These are phyloP conservation scores for Durio zibethinus DNA, from an alignment of 345 rosid genomes.

Conservation along the genomic window DNA sequence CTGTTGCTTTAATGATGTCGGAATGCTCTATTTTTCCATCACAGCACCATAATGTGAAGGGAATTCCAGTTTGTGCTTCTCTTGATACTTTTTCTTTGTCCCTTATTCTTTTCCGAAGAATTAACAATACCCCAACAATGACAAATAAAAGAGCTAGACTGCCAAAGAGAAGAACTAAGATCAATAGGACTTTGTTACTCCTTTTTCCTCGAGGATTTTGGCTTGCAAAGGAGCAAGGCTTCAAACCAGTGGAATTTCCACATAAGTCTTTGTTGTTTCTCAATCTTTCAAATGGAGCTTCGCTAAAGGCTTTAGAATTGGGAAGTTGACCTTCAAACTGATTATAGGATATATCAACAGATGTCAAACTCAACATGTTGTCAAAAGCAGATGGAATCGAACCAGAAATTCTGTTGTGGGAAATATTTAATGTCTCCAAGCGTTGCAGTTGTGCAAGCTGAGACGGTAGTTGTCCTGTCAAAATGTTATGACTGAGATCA, in stretches of 20 bases:
- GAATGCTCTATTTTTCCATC: constrained; percentile 21
- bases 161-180: background rate
- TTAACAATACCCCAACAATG: background rate
- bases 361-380: background rate
- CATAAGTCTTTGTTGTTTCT: background rate
- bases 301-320: background rate
- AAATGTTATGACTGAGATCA: background rate
- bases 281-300: background rate
- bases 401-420: constrained; percentile 17
- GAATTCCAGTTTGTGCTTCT: background rate
- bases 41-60: constrained; percentile 12
- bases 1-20: constrained; percentile 26
- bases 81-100: background rate
- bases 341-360: background rate
- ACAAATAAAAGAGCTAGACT: background rate
- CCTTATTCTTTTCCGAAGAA: background rate
- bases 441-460: background rate
- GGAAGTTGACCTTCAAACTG: constrained; percentile 10
- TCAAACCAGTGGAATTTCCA: background rate
- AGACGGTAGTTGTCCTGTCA: background rate
- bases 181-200: background rate
- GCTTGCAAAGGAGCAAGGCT: background rate
- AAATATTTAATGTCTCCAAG: background rate
- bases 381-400: background rate
- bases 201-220: background rate